phyloP scores from a whole-genome alignment of 768 basidiomycete species.

The Trichaptum fuscoviolaceum region DNA sequence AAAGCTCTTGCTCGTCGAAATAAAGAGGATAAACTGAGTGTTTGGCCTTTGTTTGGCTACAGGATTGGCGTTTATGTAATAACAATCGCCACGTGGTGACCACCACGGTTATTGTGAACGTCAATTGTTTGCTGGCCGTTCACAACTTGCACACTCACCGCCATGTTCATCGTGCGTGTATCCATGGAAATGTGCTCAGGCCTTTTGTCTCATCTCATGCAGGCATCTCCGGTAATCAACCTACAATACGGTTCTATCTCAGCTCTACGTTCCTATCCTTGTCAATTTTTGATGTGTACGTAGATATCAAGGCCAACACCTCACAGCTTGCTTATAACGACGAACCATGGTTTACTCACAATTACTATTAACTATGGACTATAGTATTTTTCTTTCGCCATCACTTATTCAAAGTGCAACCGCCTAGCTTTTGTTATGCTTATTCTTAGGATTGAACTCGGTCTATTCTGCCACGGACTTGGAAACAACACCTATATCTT shows the following conservation, averaged over 20 bases:
- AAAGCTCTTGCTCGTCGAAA: background rate
- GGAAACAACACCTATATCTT: too few species aligned
- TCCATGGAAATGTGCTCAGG: background rate
- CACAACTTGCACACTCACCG: slow-evolving; percentile 1
- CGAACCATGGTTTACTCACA: background rate
- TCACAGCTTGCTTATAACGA: background rate
- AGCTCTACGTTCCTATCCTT: background rate
- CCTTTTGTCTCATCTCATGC: background rate
- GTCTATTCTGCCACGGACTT: background rate
- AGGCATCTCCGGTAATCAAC: background rate
- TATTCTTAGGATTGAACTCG: background rate
- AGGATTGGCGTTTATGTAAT: background rate
- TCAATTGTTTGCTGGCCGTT: background rate
- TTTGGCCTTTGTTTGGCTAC: background rate
- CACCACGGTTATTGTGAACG: background rate
- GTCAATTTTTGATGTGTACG: background rate
- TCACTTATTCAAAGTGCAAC: background rate
- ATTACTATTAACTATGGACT: background rate
- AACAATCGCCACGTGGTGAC: background rate
- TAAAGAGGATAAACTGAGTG: background rate
- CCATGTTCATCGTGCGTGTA: background rate
- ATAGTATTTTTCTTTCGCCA: background rate
- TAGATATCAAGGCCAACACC: background rate
- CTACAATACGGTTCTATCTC: background rate
- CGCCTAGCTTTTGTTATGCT: background rate